Evolutionary conservation across 108 stramenopile species (phyloP), one percentile per base, ranked within the genome.

Genomic region (Mediolabrus comicus): DNA sequence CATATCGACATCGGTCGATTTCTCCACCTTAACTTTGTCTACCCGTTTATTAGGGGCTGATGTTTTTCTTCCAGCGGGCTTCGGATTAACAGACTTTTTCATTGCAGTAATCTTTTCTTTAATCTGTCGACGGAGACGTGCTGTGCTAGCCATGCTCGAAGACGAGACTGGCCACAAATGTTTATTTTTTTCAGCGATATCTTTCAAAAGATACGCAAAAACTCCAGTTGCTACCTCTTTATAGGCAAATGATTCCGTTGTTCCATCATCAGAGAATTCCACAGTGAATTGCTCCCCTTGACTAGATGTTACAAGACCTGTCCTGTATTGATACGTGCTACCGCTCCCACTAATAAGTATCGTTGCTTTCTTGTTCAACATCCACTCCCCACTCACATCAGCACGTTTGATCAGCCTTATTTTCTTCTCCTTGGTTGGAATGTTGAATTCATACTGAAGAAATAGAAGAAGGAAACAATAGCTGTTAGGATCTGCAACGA

Each of bases 341-440:
- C 27, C 24, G 35, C 25, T 33, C 12, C 31, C 38, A 27, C 27
- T 51, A 5, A 35, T n/a, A 22, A 53, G 38, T 7, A 78, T 46
- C 33, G 53, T 31, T 26, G 53, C 49, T 28, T 29, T 14, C 35
- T 62, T 66, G 19, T 62, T 49, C 12, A 62, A 29, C n/a, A 78
- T 11, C 77, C 77, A 78, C 2, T 16, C 70, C 29, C 53, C 70
- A 52, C 58, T 53, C n/a, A 41, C n/a, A 22, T 61, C 70, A 43
- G 54, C 33, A 12, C 61, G 68, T 32, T 62, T 60, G 12, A 69
- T 56, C 30, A 78, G 49, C 32, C 77, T 69, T 49, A 78, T 71
- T 33, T 71, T 78, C n/a, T 78, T 67, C 53, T 78, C 58, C 17
- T 61, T 62, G 0, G 60, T 78, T 17, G 77, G 77, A 59, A 78